Conservation (phyloP, 768 basidiomycete species). For the Lactifluus pinguis region DNA sequence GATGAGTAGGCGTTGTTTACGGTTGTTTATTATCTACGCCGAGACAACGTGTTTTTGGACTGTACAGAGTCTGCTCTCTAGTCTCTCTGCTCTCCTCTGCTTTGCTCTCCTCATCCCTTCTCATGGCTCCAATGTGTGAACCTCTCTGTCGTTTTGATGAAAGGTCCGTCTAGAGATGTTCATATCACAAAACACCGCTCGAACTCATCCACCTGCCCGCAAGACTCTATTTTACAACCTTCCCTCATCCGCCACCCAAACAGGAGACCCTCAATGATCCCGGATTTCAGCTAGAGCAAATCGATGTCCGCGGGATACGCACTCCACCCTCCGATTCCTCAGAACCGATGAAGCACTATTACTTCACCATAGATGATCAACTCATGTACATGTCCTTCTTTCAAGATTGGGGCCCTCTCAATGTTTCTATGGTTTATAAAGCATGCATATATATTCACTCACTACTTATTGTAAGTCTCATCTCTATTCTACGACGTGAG, state of each 20-base stretch:
- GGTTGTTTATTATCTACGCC: slow-evolving; percentile 1
- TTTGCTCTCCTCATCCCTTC: background rate
- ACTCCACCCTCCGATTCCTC: slow-evolving; percentile 56
- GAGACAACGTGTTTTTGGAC: slow-evolving; percentile 11
- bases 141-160: slow-evolving; percentile 74
- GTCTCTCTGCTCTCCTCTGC: background rate
- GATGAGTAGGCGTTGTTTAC: slow-evolving; percentile 12
- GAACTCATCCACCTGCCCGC: slow-evolving; percentile 2
- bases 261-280: slow-evolving; percentile 57
- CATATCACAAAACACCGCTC: background rate
- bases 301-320: slow-evolving; percentile 52
- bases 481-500: background rate
- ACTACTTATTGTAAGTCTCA: slow-evolving; percentile 36
- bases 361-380: slow-evolving; percentile 90
- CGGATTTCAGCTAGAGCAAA: slow-evolving; percentile 44
- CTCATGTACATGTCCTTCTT: slow-evolving; percentile 90
- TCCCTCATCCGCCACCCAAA: slow-evolving; percentile 63
- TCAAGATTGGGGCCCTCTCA: slow-evolving; percentile 90
- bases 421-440: slow-evolving; percentile 89
- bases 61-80: background rate
- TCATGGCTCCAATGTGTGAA: slow-evolving; percentile 49
- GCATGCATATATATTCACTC: slow-evolving; percentile 88
- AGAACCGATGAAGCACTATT: slow-evolving; percentile 76
- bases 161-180: slow-evolving; percentile 37
- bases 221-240: slow-evolving; percentile 83